Evolutionary conservation across 2,329 filamentous ascomycete species (phyloP).

Genomic region (Anthostomella pinea): DNA sequence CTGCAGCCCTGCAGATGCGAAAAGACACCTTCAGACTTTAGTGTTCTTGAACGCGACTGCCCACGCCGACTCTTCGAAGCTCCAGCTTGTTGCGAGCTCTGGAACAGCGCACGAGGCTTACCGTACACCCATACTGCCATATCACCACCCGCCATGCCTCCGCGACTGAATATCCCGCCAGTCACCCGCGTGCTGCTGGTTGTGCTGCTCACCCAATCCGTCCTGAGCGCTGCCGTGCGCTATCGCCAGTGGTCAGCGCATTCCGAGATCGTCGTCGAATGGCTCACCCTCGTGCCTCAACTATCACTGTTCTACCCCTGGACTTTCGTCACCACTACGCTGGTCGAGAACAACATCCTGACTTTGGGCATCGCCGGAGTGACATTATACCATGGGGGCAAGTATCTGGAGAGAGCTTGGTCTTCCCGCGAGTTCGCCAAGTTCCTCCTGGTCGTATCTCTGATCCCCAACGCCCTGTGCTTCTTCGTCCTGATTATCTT

Average conservation of each 20-base stretch:
- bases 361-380: slow-evolving; percentile 73
- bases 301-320: slow-evolving; percentile 85
- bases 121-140: too few species aligned
- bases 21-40: too few species aligned
- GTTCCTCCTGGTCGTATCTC: slow-evolving; percentile 72
- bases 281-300: slow-evolving; percentile 82
- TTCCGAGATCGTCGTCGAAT: slow-evolving; percentile 72
- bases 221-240: slow-evolving; percentile 77
- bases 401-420: slow-evolving; percentile 96
- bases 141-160: slow-evolving; percentile 57
- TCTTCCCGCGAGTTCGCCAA: slow-evolving; percentile 88
- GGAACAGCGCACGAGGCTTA: too few species aligned
- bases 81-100: too few species aligned
- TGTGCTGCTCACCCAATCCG: slow-evolving; percentile 70
- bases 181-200: slow-evolving; percentile 81
- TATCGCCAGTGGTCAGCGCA: slow-evolving; percentile 65
- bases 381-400: slow-evolving; percentile 86
- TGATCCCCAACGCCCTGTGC: slow-evolving; percentile 77
- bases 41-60: too few species aligned
- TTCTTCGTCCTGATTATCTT: slow-evolving; percentile 73
- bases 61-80: too few species aligned
- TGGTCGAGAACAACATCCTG: slow-evolving; percentile 92
- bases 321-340: slow-evolving; percentile 81
- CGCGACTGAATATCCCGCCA: slow-evolving; percentile 87
- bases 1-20: too few species aligned